phyloP scores from a whole-genome alignment of 75 land plant species.

The Pinus albicaulis region DNA sequence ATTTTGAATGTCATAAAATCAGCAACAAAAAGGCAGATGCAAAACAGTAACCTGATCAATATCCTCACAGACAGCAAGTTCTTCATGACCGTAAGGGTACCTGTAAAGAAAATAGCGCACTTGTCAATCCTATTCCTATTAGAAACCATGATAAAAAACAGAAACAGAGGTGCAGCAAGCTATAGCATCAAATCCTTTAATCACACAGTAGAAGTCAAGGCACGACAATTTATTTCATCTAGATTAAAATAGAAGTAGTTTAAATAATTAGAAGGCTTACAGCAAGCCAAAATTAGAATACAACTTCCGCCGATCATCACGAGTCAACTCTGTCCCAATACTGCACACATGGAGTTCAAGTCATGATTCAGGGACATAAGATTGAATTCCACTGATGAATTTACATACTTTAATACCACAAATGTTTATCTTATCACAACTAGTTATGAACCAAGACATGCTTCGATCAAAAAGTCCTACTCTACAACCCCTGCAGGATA shows the following conservation, averaged over 20 bases:
- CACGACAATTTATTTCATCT: background rate
- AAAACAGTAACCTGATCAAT: conserved; percentile 74
- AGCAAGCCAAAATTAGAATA: conserved; percentile 90
- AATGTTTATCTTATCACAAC: background rate
- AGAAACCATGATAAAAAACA: conserved; percentile 2
- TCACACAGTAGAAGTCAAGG: background rate
- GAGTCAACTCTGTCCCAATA: conserved; percentile 96
- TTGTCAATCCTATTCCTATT: background rate
- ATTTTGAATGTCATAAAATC: background rate
- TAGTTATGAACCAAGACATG: background rate
- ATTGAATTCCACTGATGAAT: background rate
- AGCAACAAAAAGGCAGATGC: background rate
- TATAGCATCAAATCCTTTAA: background rate
- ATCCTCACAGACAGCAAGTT: conserved; percentile 93
- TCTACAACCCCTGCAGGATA: background rate
- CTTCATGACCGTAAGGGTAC: conserved; percentile 98
- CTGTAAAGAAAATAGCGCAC: conserved; percentile 22
- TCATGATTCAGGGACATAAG: background rate
- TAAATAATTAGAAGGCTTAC: conserved; percentile 43
- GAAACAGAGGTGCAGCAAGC: background rate
- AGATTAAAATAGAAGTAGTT: background rate
- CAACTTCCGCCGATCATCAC: conserved; percentile 92
- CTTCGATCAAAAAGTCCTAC: background rate
- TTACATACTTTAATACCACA: background rate
- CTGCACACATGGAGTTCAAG: conserved; percentile 31